These are phyloP conservation scores for Neonectria faginata DNA, from an alignment of 2,329 filamentous ascomycete species.

Conservation along the genomic window DNA sequence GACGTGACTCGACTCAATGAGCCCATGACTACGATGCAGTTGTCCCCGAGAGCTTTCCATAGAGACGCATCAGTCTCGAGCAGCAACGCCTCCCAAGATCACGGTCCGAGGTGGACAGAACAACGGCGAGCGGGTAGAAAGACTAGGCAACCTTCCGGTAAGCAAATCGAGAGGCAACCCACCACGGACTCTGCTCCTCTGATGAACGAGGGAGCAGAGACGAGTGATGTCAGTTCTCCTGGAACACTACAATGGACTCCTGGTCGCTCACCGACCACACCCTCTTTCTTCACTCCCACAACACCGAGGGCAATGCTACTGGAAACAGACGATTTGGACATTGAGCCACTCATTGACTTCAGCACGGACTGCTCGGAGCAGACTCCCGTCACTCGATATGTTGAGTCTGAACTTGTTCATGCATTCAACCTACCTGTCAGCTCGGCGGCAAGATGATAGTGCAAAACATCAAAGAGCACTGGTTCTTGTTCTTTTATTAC, in stretches of 20 bases:
- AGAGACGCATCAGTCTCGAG: background rate
- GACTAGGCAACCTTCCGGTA: background rate
- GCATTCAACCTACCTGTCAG: background rate
- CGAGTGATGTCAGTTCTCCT: conserved; percentile 24
- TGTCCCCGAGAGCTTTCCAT: conserved; percentile 11
- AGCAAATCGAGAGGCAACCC: background rate
- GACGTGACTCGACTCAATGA: conserved; percentile 2
- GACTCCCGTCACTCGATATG: conserved; percentile 4
- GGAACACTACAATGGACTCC: conserved; percentile 30
- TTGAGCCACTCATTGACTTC: conserved; percentile 18
- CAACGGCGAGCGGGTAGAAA: background rate
- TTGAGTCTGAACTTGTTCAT: background rate
- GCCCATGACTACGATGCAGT: background rate
- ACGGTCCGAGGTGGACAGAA: background rate
- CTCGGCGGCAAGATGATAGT: background rate
- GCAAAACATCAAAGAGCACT: background rate
- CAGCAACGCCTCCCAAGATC: background rate
- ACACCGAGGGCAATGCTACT: conserved; percentile 48
- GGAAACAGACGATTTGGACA: conserved; percentile 14
- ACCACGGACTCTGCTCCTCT: background rate
- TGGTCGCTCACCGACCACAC: conserved; percentile 36
- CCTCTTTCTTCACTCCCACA: conserved; percentile 41
- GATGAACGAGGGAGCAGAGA: conserved; percentile 34
- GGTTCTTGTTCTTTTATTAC: background rate
- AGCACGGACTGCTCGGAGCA: conserved; percentile 9